Percentiles rank a stretch among this genome's conserved stretches.
phyloP scores from a whole-genome alignment of 2,329 filamentous ascomycete species.

The Chalaropsis thielavioides region DNA sequence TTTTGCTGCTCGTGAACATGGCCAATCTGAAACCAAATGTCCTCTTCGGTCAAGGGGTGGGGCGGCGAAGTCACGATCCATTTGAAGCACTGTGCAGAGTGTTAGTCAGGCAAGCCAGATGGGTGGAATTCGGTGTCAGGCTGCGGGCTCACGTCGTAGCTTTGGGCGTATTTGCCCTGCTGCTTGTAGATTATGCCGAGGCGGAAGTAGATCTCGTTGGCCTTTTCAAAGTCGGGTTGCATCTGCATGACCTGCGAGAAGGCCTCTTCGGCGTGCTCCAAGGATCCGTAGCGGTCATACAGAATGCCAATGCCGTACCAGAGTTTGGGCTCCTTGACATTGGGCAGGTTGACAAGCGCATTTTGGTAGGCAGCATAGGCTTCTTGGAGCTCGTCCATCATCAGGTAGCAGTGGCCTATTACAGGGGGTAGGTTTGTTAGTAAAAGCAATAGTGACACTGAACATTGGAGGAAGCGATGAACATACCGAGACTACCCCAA shows the following conservation, averaged over 20 bases:
- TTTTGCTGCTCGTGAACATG: conserved; percentile 98
- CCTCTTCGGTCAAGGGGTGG: conserved; percentile 83
- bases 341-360: conserved; percentile 78
- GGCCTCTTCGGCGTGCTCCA: conserved; percentile 94
- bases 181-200: conserved; percentile 99
- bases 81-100: conserved; percentile 68
- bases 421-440: background rate
- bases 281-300: conserved; percentile 88
- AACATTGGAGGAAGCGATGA: background rate
- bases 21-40: conserved; percentile 99
- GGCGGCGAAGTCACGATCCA: conserved; percentile 93
- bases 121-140: background rate
- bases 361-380: conserved; percentile 95
- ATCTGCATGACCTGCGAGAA: conserved; percentile 99
- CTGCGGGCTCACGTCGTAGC: conserved; percentile 55
- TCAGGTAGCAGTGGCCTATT: conserved; percentile 87
- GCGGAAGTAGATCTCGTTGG: conserved; percentile 96
- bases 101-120: too few relatives aligned
- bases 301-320: conserved; percentile 99
- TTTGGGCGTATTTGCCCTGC: conserved; percentile 83
- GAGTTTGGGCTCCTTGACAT: conserved; percentile 75
- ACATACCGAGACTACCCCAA: conserved; percentile 82
- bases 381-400: conserved; percentile 97
- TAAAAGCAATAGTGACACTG: background rate
- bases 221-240: conserved; percentile 94